These are phyloP conservation scores for Penicillium crustosum DNA, from an alignment of 2,329 filamentous ascomycete genomes.

Conservation along the genomic window DNA sequence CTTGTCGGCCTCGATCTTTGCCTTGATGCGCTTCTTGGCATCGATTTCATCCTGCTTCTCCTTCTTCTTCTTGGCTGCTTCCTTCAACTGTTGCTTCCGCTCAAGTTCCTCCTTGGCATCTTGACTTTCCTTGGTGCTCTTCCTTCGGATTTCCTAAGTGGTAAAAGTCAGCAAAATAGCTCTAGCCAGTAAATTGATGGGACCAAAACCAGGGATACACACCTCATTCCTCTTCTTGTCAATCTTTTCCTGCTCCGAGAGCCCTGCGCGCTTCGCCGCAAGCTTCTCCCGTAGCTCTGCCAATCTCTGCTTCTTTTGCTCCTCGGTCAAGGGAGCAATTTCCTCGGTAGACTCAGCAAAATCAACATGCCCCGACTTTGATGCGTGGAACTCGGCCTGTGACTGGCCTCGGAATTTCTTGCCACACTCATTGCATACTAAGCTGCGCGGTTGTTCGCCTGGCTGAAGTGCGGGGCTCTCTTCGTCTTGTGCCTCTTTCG, in stretches of 20 bases:
- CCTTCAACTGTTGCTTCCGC: conserved; percentile 88
- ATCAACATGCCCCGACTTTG: conserved; percentile 85
- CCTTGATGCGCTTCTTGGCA: conserved; percentile 84
- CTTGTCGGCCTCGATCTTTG: conserved; percentile 93
- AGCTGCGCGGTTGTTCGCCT: conserved; percentile 71
- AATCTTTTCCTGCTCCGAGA: conserved; percentile 72
- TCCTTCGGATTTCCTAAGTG: conserved; percentile 67
- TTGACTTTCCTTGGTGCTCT: conserved; percentile 84
- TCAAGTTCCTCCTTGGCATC: conserved; percentile 86
- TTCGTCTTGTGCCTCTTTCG: conserved; percentile 52
- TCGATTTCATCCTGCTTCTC: conserved; percentile 85
- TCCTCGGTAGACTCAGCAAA: conserved; percentile 94
- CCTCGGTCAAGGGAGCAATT: conserved; percentile 84
- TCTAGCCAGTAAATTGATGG: neutral
- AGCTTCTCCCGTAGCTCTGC: conserved; percentile 71
- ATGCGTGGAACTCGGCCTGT: conserved; percentile 85
- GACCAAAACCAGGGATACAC: conserved; percentile 15
- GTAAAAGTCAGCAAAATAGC: neutral
- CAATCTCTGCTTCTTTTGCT: conserved; percentile 81
- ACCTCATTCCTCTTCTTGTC: conserved; percentile 85
- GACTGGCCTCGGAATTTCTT: conserved; percentile 82
- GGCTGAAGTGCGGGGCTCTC: conserved; percentile 67
- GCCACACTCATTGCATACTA: conserved; percentile 92
- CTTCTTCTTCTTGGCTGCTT: conserved; percentile 78
- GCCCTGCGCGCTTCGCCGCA: conserved; percentile 67